Conservation (phyloP, 2,329 filamentous ascomycete genomes). For the Neonectria neomacrospora region DNA sequence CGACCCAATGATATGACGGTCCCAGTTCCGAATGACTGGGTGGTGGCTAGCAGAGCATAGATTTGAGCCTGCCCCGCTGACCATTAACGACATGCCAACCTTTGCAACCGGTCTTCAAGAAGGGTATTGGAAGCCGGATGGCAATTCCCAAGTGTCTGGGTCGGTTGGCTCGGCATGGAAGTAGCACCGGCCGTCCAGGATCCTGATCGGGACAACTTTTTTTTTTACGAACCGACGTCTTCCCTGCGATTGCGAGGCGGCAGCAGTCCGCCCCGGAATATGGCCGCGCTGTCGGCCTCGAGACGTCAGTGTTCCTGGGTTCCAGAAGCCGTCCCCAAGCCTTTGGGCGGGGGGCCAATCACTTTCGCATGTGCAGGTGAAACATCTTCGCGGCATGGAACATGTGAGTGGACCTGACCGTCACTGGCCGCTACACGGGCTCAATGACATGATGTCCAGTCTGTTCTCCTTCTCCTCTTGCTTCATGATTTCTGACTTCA, state of each 20-base stretch:
- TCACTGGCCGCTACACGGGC: slow-evolving; percentile 7
- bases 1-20: slow-evolving; percentile 14
- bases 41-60: slow-evolving; percentile 33
- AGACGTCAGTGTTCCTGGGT: slow-evolving; percentile 43
- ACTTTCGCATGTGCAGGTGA: slow-evolving; percentile 34
- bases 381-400: slow-evolving; percentile 38
- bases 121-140: slow-evolving; percentile 25
- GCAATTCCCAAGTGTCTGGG: slow-evolving; percentile 39
- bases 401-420: slow-evolving; percentile 30
- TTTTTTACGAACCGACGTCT: slow-evolving; percentile 13
- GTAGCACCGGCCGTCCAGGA: slow-evolving; percentile 32
- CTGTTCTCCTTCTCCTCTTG: slow-evolving; percentile 27
- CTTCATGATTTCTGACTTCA: slow-evolving; percentile 28
- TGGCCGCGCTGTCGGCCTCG: slow-evolving; percentile 32
- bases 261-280: slow-evolving; percentile 28
- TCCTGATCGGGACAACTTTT: slow-evolving; percentile 34
- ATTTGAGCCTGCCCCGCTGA: slow-evolving; percentile 35
- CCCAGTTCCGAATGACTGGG: slow-evolving; percentile 21
- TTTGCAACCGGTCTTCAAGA: slow-evolving; percentile 20
- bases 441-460: slow-evolving; percentile 29
- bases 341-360: slow-evolving; percentile 27
- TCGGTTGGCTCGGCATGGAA: slow-evolving; percentile 37
- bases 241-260: slow-evolving; percentile 24
- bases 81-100: slow-evolving; percentile 26
- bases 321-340: slow-evolving; percentile 43